phyloP scores from a whole-genome alignment of 139 green algal genomes.

The Parachlorella kessleri region DNA sequence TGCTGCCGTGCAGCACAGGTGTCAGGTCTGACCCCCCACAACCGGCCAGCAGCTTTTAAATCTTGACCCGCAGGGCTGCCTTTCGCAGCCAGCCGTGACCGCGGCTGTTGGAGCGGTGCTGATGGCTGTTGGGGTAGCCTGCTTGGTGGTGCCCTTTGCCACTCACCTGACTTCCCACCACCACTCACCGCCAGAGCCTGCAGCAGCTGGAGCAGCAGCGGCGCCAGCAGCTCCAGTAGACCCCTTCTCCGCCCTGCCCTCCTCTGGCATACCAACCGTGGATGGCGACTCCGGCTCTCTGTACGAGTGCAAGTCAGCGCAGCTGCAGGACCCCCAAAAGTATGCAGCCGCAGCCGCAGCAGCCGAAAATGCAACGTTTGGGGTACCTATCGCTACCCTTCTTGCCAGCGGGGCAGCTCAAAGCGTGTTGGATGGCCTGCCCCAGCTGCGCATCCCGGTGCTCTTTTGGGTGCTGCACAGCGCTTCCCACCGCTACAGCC shows the following conservation, averaged over 20 bases:
- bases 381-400: not conserved
- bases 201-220: not conserved
- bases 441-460: constrained; percentile 19
- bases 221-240: not conserved
- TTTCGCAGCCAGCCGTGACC: not conserved
- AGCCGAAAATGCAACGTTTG: constrained; percentile 14
- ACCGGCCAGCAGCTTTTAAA: too few species aligned
- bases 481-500: not conserved
- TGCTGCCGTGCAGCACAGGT: too few species aligned
- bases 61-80: constrained; percentile 7
- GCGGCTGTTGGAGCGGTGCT: not conserved
- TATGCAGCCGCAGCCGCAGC: constrained; percentile 8
- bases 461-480: constrained; percentile 39
- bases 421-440: not conserved
- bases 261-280: not conserved
- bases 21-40: too few species aligned
- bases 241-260: not conserved
- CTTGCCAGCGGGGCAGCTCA: not conserved
- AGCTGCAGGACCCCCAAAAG: not conserved
- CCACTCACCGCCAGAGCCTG: not conserved
- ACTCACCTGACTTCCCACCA: not conserved
- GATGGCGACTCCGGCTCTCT: constrained; percentile 7
- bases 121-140: constrained; percentile 4
- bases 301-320: constrained; percentile 3
- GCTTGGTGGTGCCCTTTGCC: constrained; percentile 13